phyloP scores from a whole-genome alignment of 129 eudicot species.

The Escallonia herrerae region DNA sequence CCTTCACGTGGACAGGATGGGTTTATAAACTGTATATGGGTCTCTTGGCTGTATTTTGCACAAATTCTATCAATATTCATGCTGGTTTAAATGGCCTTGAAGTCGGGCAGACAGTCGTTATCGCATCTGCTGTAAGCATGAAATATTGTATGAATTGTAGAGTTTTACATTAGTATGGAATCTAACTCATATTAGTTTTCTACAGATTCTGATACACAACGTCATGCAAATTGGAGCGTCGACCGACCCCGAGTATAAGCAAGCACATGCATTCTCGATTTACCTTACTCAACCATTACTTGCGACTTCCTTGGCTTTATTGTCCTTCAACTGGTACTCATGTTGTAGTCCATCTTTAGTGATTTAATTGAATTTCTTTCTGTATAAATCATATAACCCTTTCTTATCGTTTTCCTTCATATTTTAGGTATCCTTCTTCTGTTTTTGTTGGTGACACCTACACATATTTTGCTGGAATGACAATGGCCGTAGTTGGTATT shows the following conservation, averaged over 20 bases:
- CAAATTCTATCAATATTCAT: constrained; percentile 93
- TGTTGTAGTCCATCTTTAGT: neutral
- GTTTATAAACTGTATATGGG: constrained; percentile 90
- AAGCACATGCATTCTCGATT: constrained; percentile 95
- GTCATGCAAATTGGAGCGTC: constrained; percentile 94
- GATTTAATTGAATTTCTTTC: neutral
- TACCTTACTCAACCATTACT: constrained; percentile 89
- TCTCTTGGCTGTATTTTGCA: constrained; percentile 92
- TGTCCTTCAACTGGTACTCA: constrained; percentile 86
- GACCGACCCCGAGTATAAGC: constrained; percentile 66
- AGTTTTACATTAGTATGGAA: neutral
- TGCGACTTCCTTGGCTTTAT: constrained; percentile 92
- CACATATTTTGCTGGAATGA: constrained; percentile 98
- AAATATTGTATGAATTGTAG: constrained; percentile 8
- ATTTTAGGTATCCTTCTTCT: constrained; percentile 88
- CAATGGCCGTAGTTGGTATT: constrained; percentile 97
- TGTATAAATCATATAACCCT: neutral
- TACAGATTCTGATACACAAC: constrained; percentile 86
- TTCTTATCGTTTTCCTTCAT: constrained; percentile 1
- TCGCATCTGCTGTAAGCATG: constrained; percentile 85
- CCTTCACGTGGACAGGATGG: constrained; percentile 52
- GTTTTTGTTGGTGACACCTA: constrained; percentile 98
- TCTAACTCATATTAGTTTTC: constrained; percentile 19
- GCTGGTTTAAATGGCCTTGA: constrained; percentile 99
- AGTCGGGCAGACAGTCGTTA: constrained; percentile 97